phyloP scores from a whole-genome alignment of 305 asterid species.

The Ajuga reptans region DNA sequence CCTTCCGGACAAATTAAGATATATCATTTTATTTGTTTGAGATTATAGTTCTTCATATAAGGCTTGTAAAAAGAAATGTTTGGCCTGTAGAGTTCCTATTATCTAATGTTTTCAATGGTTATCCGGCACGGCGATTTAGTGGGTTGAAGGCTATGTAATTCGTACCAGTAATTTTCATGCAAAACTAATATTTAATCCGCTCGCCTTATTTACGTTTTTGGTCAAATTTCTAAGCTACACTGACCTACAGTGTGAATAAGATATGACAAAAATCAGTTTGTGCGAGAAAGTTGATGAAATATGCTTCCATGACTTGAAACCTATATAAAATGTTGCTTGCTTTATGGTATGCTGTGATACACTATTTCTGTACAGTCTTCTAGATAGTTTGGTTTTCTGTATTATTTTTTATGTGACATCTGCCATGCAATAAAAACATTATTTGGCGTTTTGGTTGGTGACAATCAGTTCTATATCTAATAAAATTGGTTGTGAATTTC shows the following conservation, averaged over 20 bases:
- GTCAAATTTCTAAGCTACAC: not conserved
- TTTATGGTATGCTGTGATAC: not conserved
- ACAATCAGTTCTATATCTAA: not conserved
- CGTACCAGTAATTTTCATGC: slow-evolving; percentile 5
- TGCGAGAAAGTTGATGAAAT: not conserved
- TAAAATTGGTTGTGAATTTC: not conserved
- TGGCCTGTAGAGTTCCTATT: slow-evolving; percentile 1
- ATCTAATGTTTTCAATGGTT: slow-evolving; percentile 4
- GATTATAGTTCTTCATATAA: slow-evolving; percentile 1
- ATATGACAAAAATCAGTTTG: not conserved
- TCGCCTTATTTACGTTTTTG: not conserved
- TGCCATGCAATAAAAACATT: not conserved
- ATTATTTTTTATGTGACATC: not conserved
- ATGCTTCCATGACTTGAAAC: not conserved
- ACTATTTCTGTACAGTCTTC: not conserved
- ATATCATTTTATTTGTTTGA: slow-evolving; percentile 4
- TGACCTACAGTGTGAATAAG: not conserved
- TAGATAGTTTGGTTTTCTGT: not conserved
- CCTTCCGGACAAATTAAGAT: slow-evolving; percentile 18
- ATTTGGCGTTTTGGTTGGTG: not conserved
- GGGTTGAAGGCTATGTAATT: slow-evolving; percentile 3
- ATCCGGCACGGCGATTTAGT: not conserved
- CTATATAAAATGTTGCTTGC: not conserved
- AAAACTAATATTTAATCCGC: not conserved
- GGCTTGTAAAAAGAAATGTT: slow-evolving; percentile 2